These are phyloP conservation scores for Leccinum pallidistipes DNA, from an alignment of 1,284 basidiomycete genomes.

Conservation along the genomic window DNA sequence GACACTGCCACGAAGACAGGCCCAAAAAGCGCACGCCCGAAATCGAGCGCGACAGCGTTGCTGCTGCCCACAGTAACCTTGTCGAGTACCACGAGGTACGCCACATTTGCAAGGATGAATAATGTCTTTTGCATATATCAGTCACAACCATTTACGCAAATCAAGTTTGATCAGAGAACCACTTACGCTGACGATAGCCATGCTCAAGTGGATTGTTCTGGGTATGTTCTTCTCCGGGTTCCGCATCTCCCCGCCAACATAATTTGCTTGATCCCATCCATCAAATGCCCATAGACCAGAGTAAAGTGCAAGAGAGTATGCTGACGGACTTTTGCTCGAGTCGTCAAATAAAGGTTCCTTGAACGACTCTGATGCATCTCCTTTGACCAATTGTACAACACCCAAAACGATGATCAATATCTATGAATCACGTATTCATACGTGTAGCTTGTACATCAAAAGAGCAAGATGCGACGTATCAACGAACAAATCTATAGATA, in stretches of 20 bases:
- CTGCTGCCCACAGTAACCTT: conserved; percentile 71
- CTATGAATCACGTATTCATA: conserved; percentile 36
- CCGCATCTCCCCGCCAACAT: conserved; percentile 90
- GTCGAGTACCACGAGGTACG: conserved; percentile 94
- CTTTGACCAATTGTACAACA: conserved; percentile 69
- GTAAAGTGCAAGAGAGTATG: conserved; percentile 92
- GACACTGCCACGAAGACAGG: conserved; percentile 89
- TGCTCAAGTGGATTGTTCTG: conserved; percentile 85
- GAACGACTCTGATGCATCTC: conserved; percentile 65
- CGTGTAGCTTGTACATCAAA: background rate
- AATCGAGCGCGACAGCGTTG: conserved; percentile 95
- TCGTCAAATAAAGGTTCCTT: conserved; percentile 68
- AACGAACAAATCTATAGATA: conserved; percentile 52
- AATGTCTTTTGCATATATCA: conserved; percentile 45
- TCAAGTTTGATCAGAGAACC: background rate
- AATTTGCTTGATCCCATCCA: conserved; percentile 91
- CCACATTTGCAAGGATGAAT: conserved; percentile 83
- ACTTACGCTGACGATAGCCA: conserved; percentile 73
- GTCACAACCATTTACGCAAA: background rate
- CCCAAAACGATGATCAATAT: conserved; percentile 72
- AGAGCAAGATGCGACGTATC: conserved; percentile 37
- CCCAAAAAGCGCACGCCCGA: conserved; percentile 86
- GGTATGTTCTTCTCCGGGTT: conserved; percentile 87
- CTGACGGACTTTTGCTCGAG: conserved; percentile 76
- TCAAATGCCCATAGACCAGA: conserved; percentile 96